A percentile compares a stretch with the other conserved stretches of the same genome.
Conservation (phyloP, 2,329 filamentous ascomycete species). For the Microdochium bolleyi region DNA sequence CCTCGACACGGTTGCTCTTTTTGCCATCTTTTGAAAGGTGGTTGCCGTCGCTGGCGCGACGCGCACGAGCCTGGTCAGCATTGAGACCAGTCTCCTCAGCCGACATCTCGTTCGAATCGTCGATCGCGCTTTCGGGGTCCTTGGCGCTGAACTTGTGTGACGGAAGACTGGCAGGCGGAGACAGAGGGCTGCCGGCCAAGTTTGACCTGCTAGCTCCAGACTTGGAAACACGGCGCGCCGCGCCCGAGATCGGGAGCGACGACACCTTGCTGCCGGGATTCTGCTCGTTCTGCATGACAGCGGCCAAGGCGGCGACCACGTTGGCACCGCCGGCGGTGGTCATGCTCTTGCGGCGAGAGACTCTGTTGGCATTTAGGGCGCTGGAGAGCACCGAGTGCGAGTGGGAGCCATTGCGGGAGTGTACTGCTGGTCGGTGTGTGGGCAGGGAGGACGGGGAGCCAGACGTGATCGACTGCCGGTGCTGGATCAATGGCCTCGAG, state of each 20-base stretch:
- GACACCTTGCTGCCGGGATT: conserved; percentile 40
- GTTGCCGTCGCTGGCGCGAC: conserved; percentile 78
- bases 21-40: conserved; percentile 71
- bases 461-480: conserved; percentile 51
- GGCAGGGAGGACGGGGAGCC: conserved; percentile 51
- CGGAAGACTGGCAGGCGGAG: conserved; percentile 62
- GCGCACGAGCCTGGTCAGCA: conserved; percentile 40
- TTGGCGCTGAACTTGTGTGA: conserved; percentile 42
- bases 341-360: conserved; percentile 91
- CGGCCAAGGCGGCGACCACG: conserved; percentile 56
- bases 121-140: conserved; percentile 55
- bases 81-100: conserved; percentile 43
- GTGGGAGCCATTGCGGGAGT: conserved; percentile 68
- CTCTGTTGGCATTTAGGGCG: conserved; percentile 70
- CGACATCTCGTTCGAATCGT: conserved; percentile 54
- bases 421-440: conserved; percentile 45
- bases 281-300: conserved; percentile 62
- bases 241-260: conserved; percentile 49
- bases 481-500: conserved; percentile 59
- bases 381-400: conserved; percentile 74
- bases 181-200: conserved; percentile 49
- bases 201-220: conserved; percentile 43
- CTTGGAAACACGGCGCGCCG: conserved; percentile 62
- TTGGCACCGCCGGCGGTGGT: conserved; percentile 61
- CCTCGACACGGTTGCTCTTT: conserved; percentile 73